phyloP scores from a whole-genome alignment of 495 filamentous ascomycete genomes.

The Parachaetomium inaequale region DNA sequence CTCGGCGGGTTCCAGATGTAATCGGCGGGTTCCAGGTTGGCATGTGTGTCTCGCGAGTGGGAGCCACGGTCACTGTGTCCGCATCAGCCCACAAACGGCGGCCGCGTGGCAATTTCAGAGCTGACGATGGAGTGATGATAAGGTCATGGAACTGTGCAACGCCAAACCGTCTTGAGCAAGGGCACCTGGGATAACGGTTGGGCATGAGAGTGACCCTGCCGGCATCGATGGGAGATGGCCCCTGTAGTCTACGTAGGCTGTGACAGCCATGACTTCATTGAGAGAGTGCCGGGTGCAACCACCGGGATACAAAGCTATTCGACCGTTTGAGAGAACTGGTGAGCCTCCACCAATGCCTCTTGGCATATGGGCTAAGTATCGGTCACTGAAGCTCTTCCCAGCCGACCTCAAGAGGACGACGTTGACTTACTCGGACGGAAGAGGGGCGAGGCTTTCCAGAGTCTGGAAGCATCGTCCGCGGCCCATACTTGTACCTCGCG shows the following conservation, averaged over 20 bases:
- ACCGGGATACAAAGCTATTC: not conserved
- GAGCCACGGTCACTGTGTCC: not conserved
- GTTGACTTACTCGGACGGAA: not conserved
- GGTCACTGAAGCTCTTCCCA: not conserved
- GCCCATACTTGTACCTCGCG: not conserved
- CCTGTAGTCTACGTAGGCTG: not conserved
- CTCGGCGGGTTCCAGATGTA: not conserved
- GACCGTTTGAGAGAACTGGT: not conserved
- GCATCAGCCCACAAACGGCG: not conserved
- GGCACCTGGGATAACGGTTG: not conserved
- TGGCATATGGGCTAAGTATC: not conserved
- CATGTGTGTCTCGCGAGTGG: not conserved
- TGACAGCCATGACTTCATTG: constrained; percentile 1
- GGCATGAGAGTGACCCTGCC: not conserved
- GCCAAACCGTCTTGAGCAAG: not conserved
- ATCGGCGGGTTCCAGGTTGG: not conserved
- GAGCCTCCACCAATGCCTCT: not conserved
- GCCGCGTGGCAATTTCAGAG: not conserved
- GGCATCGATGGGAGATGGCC: not conserved
- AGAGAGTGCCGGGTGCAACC: not conserved
- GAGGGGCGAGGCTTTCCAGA: not conserved
- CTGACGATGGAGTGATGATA: not conserved
- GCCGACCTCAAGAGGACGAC: not conserved
- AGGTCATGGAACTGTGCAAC: not conserved
- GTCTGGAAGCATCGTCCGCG: not conserved